Conservation (phyloP, 129 eudicot species). For the Flaveria linearis region DNA sequence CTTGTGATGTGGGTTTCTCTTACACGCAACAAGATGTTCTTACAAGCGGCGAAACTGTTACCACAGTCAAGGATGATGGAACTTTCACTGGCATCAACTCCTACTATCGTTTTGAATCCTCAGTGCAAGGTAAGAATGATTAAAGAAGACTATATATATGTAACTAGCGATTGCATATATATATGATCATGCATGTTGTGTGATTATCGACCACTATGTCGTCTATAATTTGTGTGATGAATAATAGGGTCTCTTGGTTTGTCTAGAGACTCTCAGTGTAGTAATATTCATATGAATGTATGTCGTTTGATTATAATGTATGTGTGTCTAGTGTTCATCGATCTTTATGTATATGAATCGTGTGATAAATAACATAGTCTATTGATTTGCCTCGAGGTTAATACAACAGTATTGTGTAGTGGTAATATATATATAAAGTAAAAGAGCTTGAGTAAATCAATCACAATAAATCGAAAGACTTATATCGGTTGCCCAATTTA, state of each 20-base stretch:
- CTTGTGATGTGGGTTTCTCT: slow-evolving; percentile 10
- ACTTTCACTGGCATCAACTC: slow-evolving; percentile 1
- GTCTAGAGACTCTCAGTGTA: neutral
- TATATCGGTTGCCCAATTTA: no score
- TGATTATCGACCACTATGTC: neutral
- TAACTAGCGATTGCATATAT: no score
- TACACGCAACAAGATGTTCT: slow-evolving; percentile 15
- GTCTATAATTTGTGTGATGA: neutral
- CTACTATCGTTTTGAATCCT: neutral
- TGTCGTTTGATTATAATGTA: neutral
- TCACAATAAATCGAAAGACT: no score
- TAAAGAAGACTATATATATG: neutral
- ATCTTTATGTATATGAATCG: no score
- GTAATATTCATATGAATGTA: neutral
- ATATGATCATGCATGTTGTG: neutral
- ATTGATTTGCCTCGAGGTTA: no score
- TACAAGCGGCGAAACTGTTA: neutral
- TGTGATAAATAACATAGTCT: no score
- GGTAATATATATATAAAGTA: no score
- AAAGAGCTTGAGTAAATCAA: no score
- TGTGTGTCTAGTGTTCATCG: no score
- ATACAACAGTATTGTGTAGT: no score
- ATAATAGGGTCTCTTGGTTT: neutral
- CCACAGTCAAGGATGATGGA: neutral
- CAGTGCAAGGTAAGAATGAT: neutral